A percentile compares a stretch with the other conserved stretches of the same genome.
Conservation (phyloP, 2,329 filamentous ascomycete species). For the Cercospora berteroae region DNA sequence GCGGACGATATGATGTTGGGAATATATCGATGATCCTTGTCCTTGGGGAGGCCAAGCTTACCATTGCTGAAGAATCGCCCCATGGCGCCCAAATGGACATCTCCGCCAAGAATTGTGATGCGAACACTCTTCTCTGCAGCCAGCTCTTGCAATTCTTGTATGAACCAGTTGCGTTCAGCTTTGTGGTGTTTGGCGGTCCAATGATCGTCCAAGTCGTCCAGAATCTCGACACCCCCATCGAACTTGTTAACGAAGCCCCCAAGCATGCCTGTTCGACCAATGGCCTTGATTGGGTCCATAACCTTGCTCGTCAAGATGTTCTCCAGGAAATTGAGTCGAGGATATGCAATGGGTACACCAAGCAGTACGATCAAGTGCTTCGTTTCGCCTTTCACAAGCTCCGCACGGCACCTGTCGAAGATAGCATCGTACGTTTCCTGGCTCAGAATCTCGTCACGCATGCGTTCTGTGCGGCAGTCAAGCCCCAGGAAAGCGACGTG, state of each 20-base stretch:
- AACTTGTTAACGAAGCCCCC: constrained; percentile 82
- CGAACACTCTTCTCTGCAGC: constrained; percentile 90
- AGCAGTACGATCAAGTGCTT: constrained; percentile 87
- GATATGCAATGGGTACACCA: constrained; percentile 61
- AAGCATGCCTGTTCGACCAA: constrained; percentile 77
- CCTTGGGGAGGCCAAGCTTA: constrained; percentile 72
- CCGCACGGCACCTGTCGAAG: constrained; percentile 78
- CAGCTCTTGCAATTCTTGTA: constrained; percentile 89
- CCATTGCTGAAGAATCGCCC: constrained; percentile 95
- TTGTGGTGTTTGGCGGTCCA: constrained; percentile 98
- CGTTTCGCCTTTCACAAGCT: constrained; percentile 78
- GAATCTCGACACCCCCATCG: constrained; percentile 85
- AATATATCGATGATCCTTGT: constrained; percentile 94
- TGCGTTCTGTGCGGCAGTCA: constrained; percentile 88
- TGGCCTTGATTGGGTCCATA: constrained; percentile 84
- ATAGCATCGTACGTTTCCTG: constrained; percentile 81
- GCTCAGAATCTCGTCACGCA: constrained; percentile 74
- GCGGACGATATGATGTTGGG: constrained; percentile 91
- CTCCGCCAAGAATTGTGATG: constrained; percentile 87
- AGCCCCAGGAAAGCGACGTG: constrained; percentile 80
- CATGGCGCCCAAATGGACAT: constrained; percentile 87
- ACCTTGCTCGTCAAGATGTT: constrained; percentile 75
- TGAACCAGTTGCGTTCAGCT: constrained; percentile 76
- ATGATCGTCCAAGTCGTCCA: constrained; percentile 91
- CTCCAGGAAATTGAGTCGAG: constrained; percentile 57